Base-by-base conservation (phyloP, 192 early-diverging fungal genomes). In the Haplosporangium gracile region DNA sequence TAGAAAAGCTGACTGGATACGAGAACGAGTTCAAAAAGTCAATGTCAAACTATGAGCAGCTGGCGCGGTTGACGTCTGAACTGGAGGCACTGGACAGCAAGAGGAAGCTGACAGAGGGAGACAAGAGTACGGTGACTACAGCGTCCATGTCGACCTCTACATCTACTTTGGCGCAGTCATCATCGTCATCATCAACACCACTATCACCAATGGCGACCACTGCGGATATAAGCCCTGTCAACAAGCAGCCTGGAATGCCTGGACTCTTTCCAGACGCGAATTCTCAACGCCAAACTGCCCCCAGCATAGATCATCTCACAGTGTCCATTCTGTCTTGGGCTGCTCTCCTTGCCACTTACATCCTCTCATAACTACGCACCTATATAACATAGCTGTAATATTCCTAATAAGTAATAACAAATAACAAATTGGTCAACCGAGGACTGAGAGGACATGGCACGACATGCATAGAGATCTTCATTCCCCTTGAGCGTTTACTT, bases 251-350 rank as follows among this genome's bases (percentile, higher is more conserved):
- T 4, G n/a, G 70, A 22, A 81, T 78, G 68, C 79, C 84, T 22
- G 74, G 83, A 5, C 4, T 68, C 11, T 80, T 80, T 38, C 78
- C 68, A 0, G 74, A 77, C 5, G 18, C 42, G 24, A 6, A 60
- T 24, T 9, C 63, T 32, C 53, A 34, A n/a, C 39, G 39, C n/a
- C 55, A 32, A 26, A 22, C 60, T 29, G 29, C 74, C 18, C 16
- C 47, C 36, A 76, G 74, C 29, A 55, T 24, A 18, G 75, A 75
- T 47, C 74, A 73, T 9, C 74, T 85, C 11, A 51, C 78, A 29
- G 75, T 76, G 16, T 80, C 84, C 0, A 86, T 86, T 2, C 47
- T 86, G n/a, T 86, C 79, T 1, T 86, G 84, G 79, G 79, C 84
- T 7, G 65, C 79, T 26, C 40, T 82, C 34, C 70, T 82, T 1